Conservation (phyloP, 768 basidiomycete genomes). For the Agaricus subrufescens region DNA sequence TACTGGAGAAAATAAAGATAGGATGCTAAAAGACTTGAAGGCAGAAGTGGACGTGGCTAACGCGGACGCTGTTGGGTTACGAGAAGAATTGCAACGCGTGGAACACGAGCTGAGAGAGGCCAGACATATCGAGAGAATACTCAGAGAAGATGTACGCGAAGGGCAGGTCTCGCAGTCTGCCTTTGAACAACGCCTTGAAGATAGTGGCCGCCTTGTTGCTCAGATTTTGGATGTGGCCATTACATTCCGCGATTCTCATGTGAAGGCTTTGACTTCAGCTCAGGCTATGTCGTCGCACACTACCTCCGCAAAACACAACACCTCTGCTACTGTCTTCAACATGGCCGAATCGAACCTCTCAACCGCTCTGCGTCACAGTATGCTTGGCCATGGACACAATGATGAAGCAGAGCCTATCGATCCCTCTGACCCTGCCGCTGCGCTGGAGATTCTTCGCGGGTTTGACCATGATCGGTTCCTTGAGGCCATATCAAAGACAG, state of each 20-base stretch:
- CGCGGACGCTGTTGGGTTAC: constrained; percentile 62
- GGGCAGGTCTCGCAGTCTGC: constrained; percentile 64
- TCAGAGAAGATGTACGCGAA: constrained; percentile 71
- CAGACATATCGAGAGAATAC: constrained; percentile 57
- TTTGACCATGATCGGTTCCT: constrained; percentile 86
- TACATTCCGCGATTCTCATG: constrained; percentile 71
- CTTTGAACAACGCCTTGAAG: constrained; percentile 63
- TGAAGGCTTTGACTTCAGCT: constrained; percentile 61
- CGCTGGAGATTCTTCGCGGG: constrained; percentile 62
- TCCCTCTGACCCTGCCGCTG: constrained; percentile 66
- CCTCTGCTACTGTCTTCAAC: constrained; percentile 20
- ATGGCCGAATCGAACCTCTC: constrained; percentile 49
- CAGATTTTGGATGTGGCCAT: constrained; percentile 81
- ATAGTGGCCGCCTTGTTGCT: constrained; percentile 64
- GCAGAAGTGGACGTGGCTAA: constrained; percentile 60
- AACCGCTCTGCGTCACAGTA: constrained; percentile 41
- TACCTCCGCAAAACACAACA: constrained; percentile 38
- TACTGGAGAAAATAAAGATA: constrained; percentile 53
- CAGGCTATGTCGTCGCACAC: constrained; percentile 56
- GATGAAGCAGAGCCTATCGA: constrained; percentile 64
- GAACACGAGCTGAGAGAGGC: constrained; percentile 69
- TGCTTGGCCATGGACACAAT: constrained; percentile 21
- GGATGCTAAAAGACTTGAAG: constrained; percentile 58
- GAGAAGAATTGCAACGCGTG: constrained; percentile 69
- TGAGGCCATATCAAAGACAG: constrained; percentile 76